phyloP scores from a whole-genome alignment of 345 rosid species.

The Euphorbia pulcherrima region DNA sequence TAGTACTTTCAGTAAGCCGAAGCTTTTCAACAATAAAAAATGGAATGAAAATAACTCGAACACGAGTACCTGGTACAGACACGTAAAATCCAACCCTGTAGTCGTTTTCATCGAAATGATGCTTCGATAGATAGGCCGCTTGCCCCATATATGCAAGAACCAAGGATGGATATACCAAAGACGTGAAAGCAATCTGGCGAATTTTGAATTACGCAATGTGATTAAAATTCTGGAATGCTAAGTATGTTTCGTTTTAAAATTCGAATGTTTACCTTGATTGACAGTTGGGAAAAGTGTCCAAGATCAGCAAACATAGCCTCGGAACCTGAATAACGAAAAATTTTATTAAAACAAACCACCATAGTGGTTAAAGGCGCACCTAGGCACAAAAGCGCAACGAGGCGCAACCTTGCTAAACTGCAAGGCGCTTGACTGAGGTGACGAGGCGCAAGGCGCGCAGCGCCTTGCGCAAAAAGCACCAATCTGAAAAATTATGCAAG shows the following conservation, averaged over 20 bases:
- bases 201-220: slow-evolving; percentile 4
- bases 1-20: slow-evolving; percentile 10
- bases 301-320: slow-evolving; percentile 99
- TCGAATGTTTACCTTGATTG: slow-evolving; percentile 59
- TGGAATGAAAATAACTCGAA: slow-evolving; percentile 15
- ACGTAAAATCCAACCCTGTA: slow-evolving; percentile 70
- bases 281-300: slow-evolving; percentile 82
- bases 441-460: no score
- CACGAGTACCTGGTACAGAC: slow-evolving; percentile 74
- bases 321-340: slow-evolving; percentile 48
- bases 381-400: no score
- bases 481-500: no score
- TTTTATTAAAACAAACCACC: background rate
- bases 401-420: no score
- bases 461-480: no score
- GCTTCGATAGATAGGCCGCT: slow-evolving; percentile 81
- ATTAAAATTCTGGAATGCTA: background rate
- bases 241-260: no score
- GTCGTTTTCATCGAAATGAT: slow-evolving; percentile 40
- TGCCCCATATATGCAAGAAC: slow-evolving; percentile 95
- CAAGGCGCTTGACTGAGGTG: no score
- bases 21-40: slow-evolving; percentile 12
- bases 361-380: no score
- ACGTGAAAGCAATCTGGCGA: slow-evolving; percentile 83
- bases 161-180: slow-evolving; percentile 83